Evolutionary conservation across 2,329 filamentous ascomycete species (phyloP).

Genomic region (Calonectria pseudoreteaudii): DNA sequence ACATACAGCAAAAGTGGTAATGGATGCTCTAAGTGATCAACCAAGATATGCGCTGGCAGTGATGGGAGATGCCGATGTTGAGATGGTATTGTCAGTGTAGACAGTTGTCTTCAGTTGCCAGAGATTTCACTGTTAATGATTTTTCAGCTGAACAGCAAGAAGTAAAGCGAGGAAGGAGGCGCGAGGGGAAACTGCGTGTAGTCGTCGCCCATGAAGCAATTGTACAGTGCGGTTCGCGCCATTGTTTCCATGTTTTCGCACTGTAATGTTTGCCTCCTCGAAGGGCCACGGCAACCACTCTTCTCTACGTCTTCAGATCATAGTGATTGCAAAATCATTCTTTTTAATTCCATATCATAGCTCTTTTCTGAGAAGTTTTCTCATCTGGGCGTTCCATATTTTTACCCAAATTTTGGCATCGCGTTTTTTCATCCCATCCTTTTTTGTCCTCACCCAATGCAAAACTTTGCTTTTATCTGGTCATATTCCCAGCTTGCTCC

Average conservation of each 20-base stretch:
- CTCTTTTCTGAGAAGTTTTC: neutral
- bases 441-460: neutral
- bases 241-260: neutral
- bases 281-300: neutral
- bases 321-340: neutral
- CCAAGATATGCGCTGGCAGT: neutral
- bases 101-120: neutral
- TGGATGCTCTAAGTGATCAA: neutral
- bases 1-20: neutral
- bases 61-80: neutral
- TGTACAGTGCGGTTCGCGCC: neutral
- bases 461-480: neutral
- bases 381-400: neutral
- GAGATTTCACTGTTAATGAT: neutral
- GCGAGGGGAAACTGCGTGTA: neutral
- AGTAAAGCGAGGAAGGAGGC: neutral
- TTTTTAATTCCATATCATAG: neutral
- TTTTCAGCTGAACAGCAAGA: neutral
- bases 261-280: neutral
- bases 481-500: slow-evolving; percentile 44
- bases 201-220: neutral
- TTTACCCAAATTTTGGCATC: neutral
- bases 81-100: neutral
- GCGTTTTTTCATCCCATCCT: neutral
- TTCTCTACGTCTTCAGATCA: neutral